Evolutionary conservation across 768 basidiomycete species (phyloP).

Genomic region (Boletus huronensis): DNA sequence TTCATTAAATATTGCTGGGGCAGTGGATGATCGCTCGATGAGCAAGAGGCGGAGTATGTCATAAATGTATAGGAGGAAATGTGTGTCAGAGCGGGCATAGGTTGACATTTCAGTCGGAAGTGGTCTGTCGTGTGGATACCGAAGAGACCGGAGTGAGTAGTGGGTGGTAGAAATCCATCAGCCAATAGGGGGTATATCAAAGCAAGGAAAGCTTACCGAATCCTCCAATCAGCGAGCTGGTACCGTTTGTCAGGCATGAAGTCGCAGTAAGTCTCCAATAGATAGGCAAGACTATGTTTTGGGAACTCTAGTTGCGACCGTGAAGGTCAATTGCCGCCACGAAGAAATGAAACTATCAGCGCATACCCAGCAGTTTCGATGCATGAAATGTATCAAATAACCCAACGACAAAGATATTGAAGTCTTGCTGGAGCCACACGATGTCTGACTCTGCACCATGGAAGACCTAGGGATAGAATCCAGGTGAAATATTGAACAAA

Average conservation of each 20-base stretch:
- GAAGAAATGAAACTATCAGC: background rate
- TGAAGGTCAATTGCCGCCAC: background rate
- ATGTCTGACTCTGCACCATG: constrained; percentile 96
- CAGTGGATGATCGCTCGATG: constrained; percentile 55
- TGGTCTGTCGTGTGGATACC: constrained; percentile 43
- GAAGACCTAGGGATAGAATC: constrained; percentile 56
- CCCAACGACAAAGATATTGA: constrained; percentile 89
- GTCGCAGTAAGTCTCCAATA: constrained; percentile 87
- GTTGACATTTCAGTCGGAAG: constrained; percentile 83
- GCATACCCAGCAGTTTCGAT: constrained; percentile 72
- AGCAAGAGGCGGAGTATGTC: constrained; percentile 87
- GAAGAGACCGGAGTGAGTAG: background rate
- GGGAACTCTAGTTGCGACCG: constrained; percentile 58
- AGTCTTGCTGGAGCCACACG: constrained; percentile 94
- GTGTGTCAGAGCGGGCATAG: constrained; percentile 95
- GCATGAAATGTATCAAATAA: constrained; percentile 98
- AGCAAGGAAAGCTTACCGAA: constrained; percentile 49
- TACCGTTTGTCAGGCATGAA: constrained; percentile 93
- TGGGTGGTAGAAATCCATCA: background rate
- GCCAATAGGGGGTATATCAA: background rate
- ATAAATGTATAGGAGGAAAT: constrained; percentile 90
- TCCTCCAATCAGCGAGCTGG: constrained; percentile 96
- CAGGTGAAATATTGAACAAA: background rate
- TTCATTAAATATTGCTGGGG: constrained; percentile 22
- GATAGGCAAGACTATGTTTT: constrained; percentile 75